A percentile compares a stretch with the other conserved stretches of the same genome.
These are phyloP conservation scores for Hysterium pulicare DNA, from an alignment of 2,329 filamentous ascomycete species.

Conservation along the genomic window DNA sequence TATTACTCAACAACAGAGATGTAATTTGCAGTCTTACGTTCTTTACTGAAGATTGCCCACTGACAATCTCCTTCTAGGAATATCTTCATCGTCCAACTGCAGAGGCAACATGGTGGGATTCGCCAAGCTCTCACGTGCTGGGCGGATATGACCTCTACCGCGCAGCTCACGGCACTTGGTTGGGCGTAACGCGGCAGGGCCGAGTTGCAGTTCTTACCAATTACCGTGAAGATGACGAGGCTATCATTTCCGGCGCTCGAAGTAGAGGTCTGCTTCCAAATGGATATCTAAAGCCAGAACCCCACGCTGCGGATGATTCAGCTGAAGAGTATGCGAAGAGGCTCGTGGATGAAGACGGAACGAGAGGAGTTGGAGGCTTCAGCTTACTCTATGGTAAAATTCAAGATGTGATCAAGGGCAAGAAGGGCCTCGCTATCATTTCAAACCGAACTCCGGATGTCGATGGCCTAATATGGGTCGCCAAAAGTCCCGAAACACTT, in stretches of 20 bases:
- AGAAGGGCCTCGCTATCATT: slow-evolving; percentile 53
- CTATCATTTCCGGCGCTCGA: slow-evolving; percentile 43
- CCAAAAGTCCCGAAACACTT: slow-evolving; percentile 49
- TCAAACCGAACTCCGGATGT: slow-evolving; percentile 58
- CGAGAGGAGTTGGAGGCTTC: slow-evolving; percentile 60
- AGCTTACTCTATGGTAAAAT: slow-evolving; percentile 59
- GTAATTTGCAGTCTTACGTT: slow-evolving; percentile 21
- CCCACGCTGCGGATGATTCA: slow-evolving; percentile 29
- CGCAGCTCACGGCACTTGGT: slow-evolving; percentile 60
- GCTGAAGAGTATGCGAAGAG: slow-evolving; percentile 52
- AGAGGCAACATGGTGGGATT: slow-evolving; percentile 57
- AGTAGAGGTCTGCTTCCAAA: slow-evolving; percentile 60
- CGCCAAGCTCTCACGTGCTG: slow-evolving; percentile 53
- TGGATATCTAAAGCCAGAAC: slow-evolving; percentile 51
- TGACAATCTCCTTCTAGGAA: slow-evolving; percentile 43
- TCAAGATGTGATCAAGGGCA: slow-evolving; percentile 38
- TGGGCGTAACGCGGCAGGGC: slow-evolving; percentile 59
- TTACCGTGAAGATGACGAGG: slow-evolving; percentile 53
- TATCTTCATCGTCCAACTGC: slow-evolving; percentile 61
- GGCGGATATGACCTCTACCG: slow-evolving; percentile 62
- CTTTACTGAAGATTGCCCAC: neutral
- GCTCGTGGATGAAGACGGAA: slow-evolving; percentile 54
- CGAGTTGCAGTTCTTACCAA: slow-evolving; percentile 63
- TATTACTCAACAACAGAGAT: slow-evolving; percentile 52
- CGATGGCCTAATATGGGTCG: slow-evolving; percentile 52